Base-by-base conservation (phyloP, 2,329 filamentous ascomycete species). In the Kalmusia sp. region DNA sequence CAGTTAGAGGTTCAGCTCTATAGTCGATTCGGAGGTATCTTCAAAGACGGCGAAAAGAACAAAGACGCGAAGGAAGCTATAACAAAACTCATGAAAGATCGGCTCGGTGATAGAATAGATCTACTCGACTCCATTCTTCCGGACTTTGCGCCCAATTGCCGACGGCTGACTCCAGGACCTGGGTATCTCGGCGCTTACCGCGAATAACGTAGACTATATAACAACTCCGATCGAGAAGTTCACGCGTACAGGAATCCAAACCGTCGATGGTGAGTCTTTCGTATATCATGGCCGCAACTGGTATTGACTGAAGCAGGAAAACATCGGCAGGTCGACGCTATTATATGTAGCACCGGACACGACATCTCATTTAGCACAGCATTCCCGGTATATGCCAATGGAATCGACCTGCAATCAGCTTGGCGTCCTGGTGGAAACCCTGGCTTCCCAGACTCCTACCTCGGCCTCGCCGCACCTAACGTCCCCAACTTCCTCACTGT, bases 341-440 rank as follows among this genome's bases (percentile, higher is more conserved):
- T 76, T 3, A 56, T 90, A 61, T 89, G 85, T 59, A 82, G 85
- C 1, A 90, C 87, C 0, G 87, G 87, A 1, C 84, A 84, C 8
- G 85, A 87, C 59, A 76, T 59, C 8, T 41, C 44, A 17, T 56
- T 54, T 40, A 51, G 1, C 55, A 77, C 12, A 2, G 44, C 35
- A 8, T 52, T 52, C 19, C 50, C 43, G 8, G 24, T 52, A 2
- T 61, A 72, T 28, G 69, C 78, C 72, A 55, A 65, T 28, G 57
- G 57, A 6, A 37, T 67, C 28, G 55, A 54, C 27, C 49, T 71
- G 3, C 55, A 55, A 11, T 55, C 65, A 35, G 61, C 62, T 41
- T 72, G 67, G 67, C 53, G 54, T 21, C 50, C 54, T n/a, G 54
- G 50, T 17, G 54, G 54, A 0, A 89, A 90, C 51, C 33, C 54